Conservation (phyloP, 306 rosid species). For the Sesbania bispinosa region DNA sequence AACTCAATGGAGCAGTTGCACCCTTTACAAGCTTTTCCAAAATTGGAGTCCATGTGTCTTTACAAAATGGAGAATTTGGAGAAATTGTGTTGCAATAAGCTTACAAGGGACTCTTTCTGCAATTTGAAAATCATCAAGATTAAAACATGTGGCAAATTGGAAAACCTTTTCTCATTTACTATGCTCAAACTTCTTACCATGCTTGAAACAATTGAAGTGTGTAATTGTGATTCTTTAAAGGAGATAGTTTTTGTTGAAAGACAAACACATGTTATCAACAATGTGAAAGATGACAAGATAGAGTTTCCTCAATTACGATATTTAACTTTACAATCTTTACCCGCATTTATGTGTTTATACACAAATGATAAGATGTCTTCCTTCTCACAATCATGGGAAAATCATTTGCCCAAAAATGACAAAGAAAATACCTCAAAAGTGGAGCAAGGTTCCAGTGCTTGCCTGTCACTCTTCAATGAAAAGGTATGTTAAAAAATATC, state of each 20-base stretch:
- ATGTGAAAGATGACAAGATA: background rate
- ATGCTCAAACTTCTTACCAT: background rate
- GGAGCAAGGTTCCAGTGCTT: background rate
- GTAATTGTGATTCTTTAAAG: constrained; percentile 12
- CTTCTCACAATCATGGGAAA: background rate
- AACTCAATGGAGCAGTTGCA: background rate
- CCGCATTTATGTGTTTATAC: background rate
- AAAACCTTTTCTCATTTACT: constrained; percentile 15
- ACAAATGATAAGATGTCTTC: too few relatives aligned
- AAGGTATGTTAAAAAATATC: too few relatives aligned
- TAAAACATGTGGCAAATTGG: background rate
- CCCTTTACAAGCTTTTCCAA: constrained; percentile 28
- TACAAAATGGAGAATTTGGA: constrained; percentile 8
- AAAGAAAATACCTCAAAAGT: background rate
- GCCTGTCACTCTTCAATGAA: constrained; percentile 1
- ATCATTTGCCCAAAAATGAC: background rate
- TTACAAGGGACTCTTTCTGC: constrained; percentile 8
- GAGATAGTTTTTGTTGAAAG: background rate
- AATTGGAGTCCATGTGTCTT: constrained; percentile 21
- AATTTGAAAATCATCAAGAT: constrained; percentile 24
- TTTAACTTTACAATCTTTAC: background rate
- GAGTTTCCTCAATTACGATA: background rate
- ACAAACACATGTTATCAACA: background rate
- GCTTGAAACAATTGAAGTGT: constrained; percentile 31
- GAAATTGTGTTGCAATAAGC: constrained; percentile 16